Evolutionary conservation across 768 basidiomycete genomes (phyloP).

Genomic region (Suillus clintonianus): DNA sequence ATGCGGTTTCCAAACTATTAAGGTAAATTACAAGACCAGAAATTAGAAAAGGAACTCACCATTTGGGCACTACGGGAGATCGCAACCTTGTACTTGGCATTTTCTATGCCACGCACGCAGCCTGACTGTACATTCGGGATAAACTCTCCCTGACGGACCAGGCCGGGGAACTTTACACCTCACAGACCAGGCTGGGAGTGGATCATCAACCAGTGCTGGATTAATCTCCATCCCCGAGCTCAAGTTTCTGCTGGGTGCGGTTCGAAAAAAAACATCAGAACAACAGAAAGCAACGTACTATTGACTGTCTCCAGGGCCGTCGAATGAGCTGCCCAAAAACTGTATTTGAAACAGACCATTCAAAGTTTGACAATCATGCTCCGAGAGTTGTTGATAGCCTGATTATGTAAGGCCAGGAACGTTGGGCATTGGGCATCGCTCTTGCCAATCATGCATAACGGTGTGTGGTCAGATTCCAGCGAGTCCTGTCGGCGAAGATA

Average conservation of each 20-base stretch:
- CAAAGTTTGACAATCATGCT: neutral
- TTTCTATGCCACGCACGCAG: constrained; percentile 72
- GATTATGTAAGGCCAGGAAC: neutral
- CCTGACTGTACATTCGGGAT: constrained; percentile 73
- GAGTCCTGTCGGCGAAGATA: neutral
- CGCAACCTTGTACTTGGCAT: constrained; percentile 78
- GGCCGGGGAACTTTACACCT: neutral
- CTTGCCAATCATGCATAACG: neutral
- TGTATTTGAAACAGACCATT: neutral
- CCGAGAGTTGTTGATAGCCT: neutral
- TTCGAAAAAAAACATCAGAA: neutral
- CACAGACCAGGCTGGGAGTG: neutral
- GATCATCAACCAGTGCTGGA: neutral
- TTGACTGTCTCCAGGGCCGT: neutral
- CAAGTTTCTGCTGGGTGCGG: neutral
- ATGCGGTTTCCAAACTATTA: neutral
- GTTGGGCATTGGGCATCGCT: neutral
- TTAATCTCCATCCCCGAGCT: neutral
- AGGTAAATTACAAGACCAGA: no score
- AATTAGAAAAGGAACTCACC: neutral
- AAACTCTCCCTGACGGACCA: neutral
- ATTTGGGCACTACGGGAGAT: neutral
- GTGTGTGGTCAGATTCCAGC: neutral
- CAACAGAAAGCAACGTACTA: neutral
- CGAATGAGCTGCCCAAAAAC: neutral